Base-by-base conservation (phyloP, 2,329 filamentous ascomycete species). In the Colletotrichum orchidophilum region DNA sequence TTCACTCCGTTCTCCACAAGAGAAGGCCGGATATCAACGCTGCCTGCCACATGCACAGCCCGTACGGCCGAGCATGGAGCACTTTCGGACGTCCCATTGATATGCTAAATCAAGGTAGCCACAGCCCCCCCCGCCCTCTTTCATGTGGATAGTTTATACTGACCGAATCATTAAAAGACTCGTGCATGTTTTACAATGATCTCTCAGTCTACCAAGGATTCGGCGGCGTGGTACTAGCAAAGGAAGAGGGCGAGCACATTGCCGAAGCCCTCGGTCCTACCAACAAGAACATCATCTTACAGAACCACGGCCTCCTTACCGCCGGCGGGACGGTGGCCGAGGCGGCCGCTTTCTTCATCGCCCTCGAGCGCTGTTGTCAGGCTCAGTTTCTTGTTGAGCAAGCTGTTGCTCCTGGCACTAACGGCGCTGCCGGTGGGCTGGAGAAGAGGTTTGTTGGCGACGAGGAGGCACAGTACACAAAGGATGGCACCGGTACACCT, bases 221-320 rank as follows among this genome's bases (percentile, higher is more conserved):
- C 73, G 83, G 83, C 2, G 83, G 83, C 9, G 82, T 85, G 12
- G 83, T 85, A 0, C 78, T 92, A 85, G 75, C 89, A 85, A 73
- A 88, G 82, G 77, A 93, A 65, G 92, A 94, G 77, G 91, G 91
- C 0, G 80, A 84, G 60, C 82, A 86, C 21, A 87, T 94, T 70
- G 92, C 91, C 0, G 82, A 83, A 18, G 87, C 91, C 0, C 81
- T 94, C 1, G 92, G 92, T 0, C 69, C 74, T 0, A 79, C 82
- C 0, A 88, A 87, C 70, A 92, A 86, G 78, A 90, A 86, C 18
- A 82, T 90, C 74, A 91, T 93, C 59, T 78, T 94, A 49, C 84
- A 90, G 74, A 94, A 94, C 77, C 92, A 94, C 76, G 92, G 92
- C 0, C 80, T 94, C 5, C 78, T 94, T 52, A 93, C 91, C 0